phyloP scores from a whole-genome alignment of 345 rosid species.

The Erodium maritimum region DNA sequence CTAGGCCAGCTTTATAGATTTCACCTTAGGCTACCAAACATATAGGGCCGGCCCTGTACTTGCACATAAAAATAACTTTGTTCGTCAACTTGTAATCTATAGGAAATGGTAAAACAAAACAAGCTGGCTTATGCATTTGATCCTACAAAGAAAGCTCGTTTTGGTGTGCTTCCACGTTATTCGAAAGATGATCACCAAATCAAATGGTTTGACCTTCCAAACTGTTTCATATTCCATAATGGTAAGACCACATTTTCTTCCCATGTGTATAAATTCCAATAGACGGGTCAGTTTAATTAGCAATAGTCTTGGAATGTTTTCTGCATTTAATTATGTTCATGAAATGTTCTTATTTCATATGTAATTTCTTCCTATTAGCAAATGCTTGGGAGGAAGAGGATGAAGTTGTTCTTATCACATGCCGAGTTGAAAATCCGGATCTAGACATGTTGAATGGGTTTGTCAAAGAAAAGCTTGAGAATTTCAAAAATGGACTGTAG shows the following conservation, averaged over 20 bases:
- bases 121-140: conserved; percentile 65
- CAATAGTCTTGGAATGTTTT: too few species aligned
- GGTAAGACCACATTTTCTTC: conserved; percentile 26
- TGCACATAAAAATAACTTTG: background rate
- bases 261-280: background rate
- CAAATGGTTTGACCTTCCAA: conserved; percentile 98
- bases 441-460: conserved; percentile 65
- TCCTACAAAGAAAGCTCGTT: conserved; percentile 67
- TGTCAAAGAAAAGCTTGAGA: conserved; percentile 63
- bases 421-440: conserved; percentile 71
- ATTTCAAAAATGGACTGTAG: conserved; percentile 63
- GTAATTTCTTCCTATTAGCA: conserved; percentile 29
- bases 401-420: conserved; percentile 77
- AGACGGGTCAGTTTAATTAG: too few species aligned
- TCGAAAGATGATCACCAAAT: conserved; percentile 70
- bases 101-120: conserved; percentile 93
- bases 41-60: too few species aligned
- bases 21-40: too few species aligned
- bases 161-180: conserved; percentile 89
- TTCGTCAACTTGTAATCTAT: conserved; percentile 2
- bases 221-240: conserved; percentile 87
- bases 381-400: conserved; percentile 99
- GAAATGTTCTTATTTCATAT: conserved; percentile 2
- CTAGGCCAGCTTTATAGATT: too few species aligned
- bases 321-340: too few species aligned